phyloP scores from a whole-genome alignment of 257 asterid species.

The Asclepias syriaca region DNA sequence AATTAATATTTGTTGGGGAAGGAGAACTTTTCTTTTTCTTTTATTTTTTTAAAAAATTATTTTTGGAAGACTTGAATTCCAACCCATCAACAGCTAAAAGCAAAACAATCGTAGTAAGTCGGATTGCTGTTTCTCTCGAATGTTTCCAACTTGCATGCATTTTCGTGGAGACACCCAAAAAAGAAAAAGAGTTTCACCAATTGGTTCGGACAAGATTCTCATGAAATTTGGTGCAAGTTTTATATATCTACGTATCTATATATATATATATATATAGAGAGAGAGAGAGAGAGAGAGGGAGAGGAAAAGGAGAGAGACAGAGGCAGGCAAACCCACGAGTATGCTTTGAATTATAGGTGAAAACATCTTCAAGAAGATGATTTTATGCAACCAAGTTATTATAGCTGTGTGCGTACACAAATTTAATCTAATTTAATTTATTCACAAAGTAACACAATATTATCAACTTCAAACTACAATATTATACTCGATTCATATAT shows the following conservation, averaged over 20 bases:
- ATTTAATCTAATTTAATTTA: too few species aligned
- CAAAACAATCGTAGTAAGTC: neutral
- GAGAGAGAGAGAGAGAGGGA: too few species aligned
- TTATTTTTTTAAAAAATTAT: neutral
- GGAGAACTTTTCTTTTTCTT: neutral
- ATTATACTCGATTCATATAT: too few species aligned
- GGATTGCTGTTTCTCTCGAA: neutral
- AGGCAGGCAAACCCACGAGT: neutral
- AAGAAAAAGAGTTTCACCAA: neutral
- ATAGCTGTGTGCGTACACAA: too few species aligned
- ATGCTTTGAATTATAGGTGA: too few species aligned
- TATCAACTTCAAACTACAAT: too few species aligned
- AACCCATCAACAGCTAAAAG: constrained; percentile 14
- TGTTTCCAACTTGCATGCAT: neutral
- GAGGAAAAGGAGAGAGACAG: too few species aligned
- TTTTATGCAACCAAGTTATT: neutral
- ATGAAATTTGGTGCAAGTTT: neutral
- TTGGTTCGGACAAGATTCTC: neutral
- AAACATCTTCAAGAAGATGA: neutral
- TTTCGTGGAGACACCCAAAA: neutral
- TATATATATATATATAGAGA: too few species aligned
- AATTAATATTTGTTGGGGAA: too few species aligned
- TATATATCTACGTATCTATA: too few species aligned
- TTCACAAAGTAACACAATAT: too few species aligned
- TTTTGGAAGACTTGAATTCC: constrained; percentile 18